Evolutionary conservation across 768 basidiomycete species (phyloP).

Genomic region (Mycena galopus): DNA sequence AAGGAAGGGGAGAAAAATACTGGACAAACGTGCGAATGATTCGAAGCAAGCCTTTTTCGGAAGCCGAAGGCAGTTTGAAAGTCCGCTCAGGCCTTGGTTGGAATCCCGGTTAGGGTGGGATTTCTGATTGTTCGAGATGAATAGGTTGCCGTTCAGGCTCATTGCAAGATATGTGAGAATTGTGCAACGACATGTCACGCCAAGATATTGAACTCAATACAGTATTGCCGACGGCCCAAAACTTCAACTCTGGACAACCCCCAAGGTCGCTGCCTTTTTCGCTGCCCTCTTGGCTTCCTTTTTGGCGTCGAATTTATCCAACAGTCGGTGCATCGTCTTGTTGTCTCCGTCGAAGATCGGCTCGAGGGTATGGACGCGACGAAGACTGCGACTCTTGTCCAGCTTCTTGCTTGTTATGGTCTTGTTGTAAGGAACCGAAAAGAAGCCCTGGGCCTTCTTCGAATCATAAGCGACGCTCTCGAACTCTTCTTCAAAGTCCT

Average conservation of each 20-base stretch:
- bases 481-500: background rate
- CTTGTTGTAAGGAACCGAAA: background rate
- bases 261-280: no score
- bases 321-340: background rate
- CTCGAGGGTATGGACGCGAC: background rate
- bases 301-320: background rate
- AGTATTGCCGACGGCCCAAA: no score
- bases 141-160: no score
- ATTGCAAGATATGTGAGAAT: no score
- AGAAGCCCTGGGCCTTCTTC: slow-evolving; percentile 13
- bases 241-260: background rate
- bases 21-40: slow-evolving; percentile 8
- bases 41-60: no score
- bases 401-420: background rate
- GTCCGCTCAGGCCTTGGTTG: background rate
- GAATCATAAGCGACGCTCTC: background rate
- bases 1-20: background rate
- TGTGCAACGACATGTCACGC: no score
- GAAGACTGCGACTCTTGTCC: background rate
- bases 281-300: no score
- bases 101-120: no score
- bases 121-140: no score
- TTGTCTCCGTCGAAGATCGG: slow-evolving; percentile 1
- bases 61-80: no score
- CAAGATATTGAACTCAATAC: no score